Evolutionary conservation across 176 grass and related monocot genomes (phyloP), one percentile per base, ranked within the genome.

Genomic region (Carex kokanica): DNA sequence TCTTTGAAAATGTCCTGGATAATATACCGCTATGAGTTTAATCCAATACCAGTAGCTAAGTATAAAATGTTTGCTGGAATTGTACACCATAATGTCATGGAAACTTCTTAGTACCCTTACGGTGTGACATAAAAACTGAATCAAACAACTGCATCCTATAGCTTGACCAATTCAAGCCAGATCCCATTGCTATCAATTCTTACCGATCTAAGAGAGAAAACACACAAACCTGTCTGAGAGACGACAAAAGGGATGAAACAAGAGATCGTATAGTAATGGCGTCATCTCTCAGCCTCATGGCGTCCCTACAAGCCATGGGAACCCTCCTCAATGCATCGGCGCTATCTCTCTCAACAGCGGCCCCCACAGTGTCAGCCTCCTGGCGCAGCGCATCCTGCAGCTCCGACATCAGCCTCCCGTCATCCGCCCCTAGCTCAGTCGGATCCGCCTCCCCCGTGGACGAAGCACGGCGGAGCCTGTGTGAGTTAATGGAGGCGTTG

Each of bases 351-450:
- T 99, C 97, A 49, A 93, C 90, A 16, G 91, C 86, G 11, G 88
- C 86, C 16, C 89, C 88, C 29, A 92, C 91, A 70, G 90, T 90
- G 59, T 99, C 97, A 66, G 91, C 93, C 8, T 91, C 91, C 29
- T 91, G 78, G 14, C 93, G 96, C 58, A 99, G 93, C 29, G 88
- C 90, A 87, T 99, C 96, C 89, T 99, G 91, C 43, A 90, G 91
- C 64, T 93, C 96, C 77, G 92, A 90, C 59, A 91, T 89, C 83
- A 95, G 86, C 58, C 93, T 85, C 74, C 81, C 86, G 24, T 92
- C 93, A 80, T 93, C 86, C 67, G 91, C 93, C 70, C 8, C 60
- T 27, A 65, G 41, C 23, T 17, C 21, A 41, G n/a, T 27, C 43
- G 61, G 41, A 47, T 82, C 80, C 43, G 61, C 25, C 59, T 62